A percentile compares a stretch with the other conserved stretches of the same genome.
Conservation (phyloP, 768 basidiomycete genomes). For the Suillus decipiens region DNA sequence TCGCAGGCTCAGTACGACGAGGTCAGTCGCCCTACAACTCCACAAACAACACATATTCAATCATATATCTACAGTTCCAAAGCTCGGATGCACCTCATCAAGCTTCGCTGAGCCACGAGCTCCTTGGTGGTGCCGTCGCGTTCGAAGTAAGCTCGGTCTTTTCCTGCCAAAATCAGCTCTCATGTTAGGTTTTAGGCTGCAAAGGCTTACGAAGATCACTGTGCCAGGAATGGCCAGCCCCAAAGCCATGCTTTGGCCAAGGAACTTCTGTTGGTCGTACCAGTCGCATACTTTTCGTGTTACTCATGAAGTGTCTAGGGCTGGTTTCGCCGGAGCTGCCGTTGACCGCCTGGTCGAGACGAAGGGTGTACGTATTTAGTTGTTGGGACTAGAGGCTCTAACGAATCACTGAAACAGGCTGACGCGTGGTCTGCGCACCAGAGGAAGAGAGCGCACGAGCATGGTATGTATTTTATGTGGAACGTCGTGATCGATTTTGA, state of each 20-base stretch:
- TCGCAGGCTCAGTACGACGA: background rate
- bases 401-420: background rate
- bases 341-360: slow-evolving; percentile 17
- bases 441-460: background rate
- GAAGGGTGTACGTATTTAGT: slow-evolving; percentile 11
- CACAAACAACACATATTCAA: background rate
- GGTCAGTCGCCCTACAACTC: background rate
- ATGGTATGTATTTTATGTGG: slow-evolving; percentile 4
- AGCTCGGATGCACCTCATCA: slow-evolving; percentile 6
- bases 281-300: background rate
- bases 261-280: slow-evolving; percentile 12
- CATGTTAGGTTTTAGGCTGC: slow-evolving; percentile 11
- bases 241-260: slow-evolving; percentile 16
- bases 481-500: background rate
- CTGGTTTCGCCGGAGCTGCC: slow-evolving; percentile 10
- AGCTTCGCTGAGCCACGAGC: slow-evolving; percentile 5
- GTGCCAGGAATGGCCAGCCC: slow-evolving; percentile 6
- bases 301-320: slow-evolving; percentile 8
- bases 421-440: slow-evolving; percentile 1
- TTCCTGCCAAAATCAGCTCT: background rate
- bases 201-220: slow-evolving; percentile 17
- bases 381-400: background rate
- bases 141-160: slow-evolving; percentile 11
- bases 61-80: background rate
- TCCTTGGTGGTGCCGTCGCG: slow-evolving; percentile 13